Evolutionary conservation across 352 stramenopile genomes (phyloP), one percentile per base, ranked within the genome.

Genomic region (Globisporangium emineosum): DNA sequence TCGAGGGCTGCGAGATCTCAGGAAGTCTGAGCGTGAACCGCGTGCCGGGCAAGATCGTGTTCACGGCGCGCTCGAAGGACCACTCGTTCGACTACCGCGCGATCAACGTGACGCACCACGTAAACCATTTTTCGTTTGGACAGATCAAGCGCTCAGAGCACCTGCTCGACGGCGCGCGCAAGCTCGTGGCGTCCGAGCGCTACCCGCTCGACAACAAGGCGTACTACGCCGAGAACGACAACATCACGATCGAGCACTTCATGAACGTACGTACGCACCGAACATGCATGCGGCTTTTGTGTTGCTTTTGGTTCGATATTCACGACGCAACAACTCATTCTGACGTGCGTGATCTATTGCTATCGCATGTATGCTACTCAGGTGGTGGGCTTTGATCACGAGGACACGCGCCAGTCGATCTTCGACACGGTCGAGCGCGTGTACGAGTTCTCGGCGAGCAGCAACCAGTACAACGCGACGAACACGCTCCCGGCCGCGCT

Each of bases 91-190:
- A 90, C 9, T 68, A 76, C 19, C 64, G 73, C 21, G 64, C 74
- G 27, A 69, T 94, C 60, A 87, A 94, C 59, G 62, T 83, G 27
- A 89, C 79, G 0, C 85, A 94, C 53, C 54, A 73, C 57, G 81
- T 94, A 30, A 88, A 91, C 66, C 84, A 95, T 64, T 93, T 95
- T 32, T 95, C 84, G 8, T 95, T 95, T 60, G 86, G 86, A n/a
- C 83, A 94, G 63, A 80, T 92, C 23, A 81, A 80, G 42, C 73
- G 72, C 30, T 73, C 68, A 2, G 83, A 94, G 64, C 81, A 88
- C 21, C 59, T 90, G 55, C 68, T 93, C 5, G 58, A 73, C 56
- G 75, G 79, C 42, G 72, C 64, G 47, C 72, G 64, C 40, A 61
- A 75, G 2, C 32, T 84, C 10, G 62, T 91, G 23, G 69, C 79